These are phyloP conservation scores for Penicillium simplicissimum DNA, from an alignment of 495 filamentous ascomycete species.

Conservation along the genomic window DNA sequence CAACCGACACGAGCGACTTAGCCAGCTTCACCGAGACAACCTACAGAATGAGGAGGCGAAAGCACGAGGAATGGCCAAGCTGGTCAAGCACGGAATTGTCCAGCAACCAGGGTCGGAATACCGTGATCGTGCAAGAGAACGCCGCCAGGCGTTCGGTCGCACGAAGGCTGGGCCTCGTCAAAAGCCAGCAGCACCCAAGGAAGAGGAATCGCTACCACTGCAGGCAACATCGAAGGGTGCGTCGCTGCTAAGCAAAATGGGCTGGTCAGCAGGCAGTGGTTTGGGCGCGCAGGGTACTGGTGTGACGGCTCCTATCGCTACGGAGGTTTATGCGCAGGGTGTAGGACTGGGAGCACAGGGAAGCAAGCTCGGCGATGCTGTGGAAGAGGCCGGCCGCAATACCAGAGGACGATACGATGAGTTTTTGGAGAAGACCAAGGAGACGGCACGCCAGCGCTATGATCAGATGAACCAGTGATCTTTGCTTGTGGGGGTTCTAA, in stretches of 20 bases:
- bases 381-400: slow-evolving; percentile 72
- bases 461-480: slow-evolving; percentile 54
- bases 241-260: slow-evolving; percentile 85
- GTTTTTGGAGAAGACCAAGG: slow-evolving; percentile 76
- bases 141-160: slow-evolving; percentile 73
- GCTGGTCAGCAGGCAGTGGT: slow-evolving; percentile 78
- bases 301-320: slow-evolving; percentile 72
- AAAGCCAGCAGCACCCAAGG: slow-evolving; percentile 32
- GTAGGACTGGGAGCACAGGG: slow-evolving; percentile 86
- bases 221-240: slow-evolving; percentile 74
- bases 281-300: slow-evolving; percentile 80
- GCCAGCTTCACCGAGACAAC: slow-evolving; percentile 71
- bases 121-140: slow-evolving; percentile 81
- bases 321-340: slow-evolving; percentile 77
- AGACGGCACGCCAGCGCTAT: slow-evolving; percentile 77
- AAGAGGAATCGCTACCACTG: slow-evolving; percentile 39
- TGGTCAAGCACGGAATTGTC: slow-evolving; percentile 36
- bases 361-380: slow-evolving; percentile 79
- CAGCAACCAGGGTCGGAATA: slow-evolving; percentile 51
- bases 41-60: slow-evolving; percentile 60
- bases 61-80: slow-evolving; percentile 11
- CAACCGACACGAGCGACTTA: slow-evolving; percentile 74
- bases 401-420: slow-evolving; percentile 69
- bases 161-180: slow-evolving; percentile 48
- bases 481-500: too few species aligned